phyloP scores from a whole-genome alignment of 1,284 basidiomycete genomes.

The Pterula multifida region DNA sequence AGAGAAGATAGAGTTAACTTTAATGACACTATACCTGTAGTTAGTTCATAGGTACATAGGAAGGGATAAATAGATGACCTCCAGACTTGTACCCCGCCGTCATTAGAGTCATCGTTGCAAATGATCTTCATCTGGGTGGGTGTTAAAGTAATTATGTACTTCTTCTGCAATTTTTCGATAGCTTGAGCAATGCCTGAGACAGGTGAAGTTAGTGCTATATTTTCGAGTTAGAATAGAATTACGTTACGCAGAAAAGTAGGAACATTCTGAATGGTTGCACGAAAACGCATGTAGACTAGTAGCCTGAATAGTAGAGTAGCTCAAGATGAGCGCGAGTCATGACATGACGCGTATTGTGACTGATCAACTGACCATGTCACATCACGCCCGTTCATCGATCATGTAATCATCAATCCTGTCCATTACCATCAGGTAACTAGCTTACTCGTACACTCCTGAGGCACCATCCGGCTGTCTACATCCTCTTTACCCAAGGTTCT shows the following conservation, averaged over 20 bases:
- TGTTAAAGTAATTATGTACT: conserved; percentile 72
- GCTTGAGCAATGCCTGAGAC: conserved; percentile 58
- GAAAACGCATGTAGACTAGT: conserved; percentile 71
- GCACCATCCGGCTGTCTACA: too few species aligned
- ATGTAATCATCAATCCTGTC: too few species aligned
- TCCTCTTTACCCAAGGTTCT: too few species aligned
- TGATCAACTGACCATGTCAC: too few species aligned
- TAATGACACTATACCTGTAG: conserved; percentile 33
- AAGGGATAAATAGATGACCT: conserved; percentile 43
- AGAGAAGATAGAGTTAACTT: conserved; percentile 64
- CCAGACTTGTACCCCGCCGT: conserved; percentile 87
- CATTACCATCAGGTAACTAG: too few species aligned
- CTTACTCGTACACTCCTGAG: too few species aligned
- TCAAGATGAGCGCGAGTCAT: too few species aligned
- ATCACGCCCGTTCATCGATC: too few species aligned
- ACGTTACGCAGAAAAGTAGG: conserved; percentile 46
- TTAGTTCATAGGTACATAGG: conserved; percentile 1
- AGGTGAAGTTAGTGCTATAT: neutral
- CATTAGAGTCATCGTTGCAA: conserved; percentile 67
- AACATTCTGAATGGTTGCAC: conserved; percentile 50
- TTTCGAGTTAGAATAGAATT: neutral
- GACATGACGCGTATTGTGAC: too few species aligned
- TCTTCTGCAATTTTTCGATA: conserved; percentile 74
- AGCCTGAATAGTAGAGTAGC: too few species aligned
- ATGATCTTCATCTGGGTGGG: conserved; percentile 74